These are phyloP conservation scores for Lachnellula occidentalis DNA, from an alignment of 2,329 filamentous ascomycete genomes.

Conservation along the genomic window DNA sequence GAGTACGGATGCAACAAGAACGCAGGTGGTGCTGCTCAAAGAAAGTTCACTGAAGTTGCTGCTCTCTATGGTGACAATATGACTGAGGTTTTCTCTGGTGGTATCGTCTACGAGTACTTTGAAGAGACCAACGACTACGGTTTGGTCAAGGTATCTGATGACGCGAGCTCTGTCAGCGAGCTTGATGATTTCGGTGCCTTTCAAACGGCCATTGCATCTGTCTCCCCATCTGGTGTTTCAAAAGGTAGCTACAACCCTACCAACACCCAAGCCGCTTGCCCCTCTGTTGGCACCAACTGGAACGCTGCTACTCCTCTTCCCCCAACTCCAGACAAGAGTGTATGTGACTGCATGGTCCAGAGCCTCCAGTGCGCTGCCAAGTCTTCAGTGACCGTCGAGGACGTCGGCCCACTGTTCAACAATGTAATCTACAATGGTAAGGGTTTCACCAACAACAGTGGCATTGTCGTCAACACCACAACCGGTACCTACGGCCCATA, in stretches of 20 bases:
- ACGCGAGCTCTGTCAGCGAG: constrained; percentile 51
- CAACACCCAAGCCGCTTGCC: constrained; percentile 25
- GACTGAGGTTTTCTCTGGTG: constrained; percentile 82
- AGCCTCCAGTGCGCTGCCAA: constrained; percentile 64
- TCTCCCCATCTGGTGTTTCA: constrained; percentile 51
- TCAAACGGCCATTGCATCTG: constrained; percentile 35
- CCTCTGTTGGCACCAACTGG: constrained; percentile 22
- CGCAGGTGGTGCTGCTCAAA: constrained; percentile 38
- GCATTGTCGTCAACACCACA: constrained; percentile 45
- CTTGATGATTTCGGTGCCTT: constrained; percentile 63
- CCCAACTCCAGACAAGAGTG: constrained; percentile 69
- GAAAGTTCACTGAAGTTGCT: constrained; percentile 77
- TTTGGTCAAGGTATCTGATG: constrained; percentile 34
- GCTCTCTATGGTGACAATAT: constrained; percentile 76
- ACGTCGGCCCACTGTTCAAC: constrained; percentile 62
- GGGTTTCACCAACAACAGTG: constrained; percentile 30
- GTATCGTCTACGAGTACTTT: constrained; percentile 98
- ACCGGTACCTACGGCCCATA: constrained; percentile 67
- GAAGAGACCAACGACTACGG: constrained; percentile 82
- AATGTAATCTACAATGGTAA: constrained; percentile 39
- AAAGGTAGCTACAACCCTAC: constrained; percentile 61
- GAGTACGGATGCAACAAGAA: constrained; percentile 90
- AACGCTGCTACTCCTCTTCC: constrained; percentile 60
- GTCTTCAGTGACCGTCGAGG: constrained; percentile 46
- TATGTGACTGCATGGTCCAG: constrained; percentile 81